A percentile compares a stretch with the other conserved stretches of the same genome.
Conservation (phyloP, 371 early-diverging fungal genomes). For the Umbelopsis sp. region DNA sequence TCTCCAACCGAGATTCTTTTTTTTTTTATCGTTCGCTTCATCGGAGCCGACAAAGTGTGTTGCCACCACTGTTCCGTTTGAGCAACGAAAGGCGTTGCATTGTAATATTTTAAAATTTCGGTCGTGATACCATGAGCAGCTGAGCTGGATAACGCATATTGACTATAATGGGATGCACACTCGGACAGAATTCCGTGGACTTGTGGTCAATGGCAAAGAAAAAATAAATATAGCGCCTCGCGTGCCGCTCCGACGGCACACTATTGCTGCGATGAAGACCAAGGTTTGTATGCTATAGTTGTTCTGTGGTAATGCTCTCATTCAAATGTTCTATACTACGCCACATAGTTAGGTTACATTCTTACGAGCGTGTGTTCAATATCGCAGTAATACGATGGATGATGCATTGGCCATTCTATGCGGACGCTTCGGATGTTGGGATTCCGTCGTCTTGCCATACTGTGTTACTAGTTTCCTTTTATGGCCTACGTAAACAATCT, state of each 20-base stretch:
- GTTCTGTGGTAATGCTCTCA: background rate
- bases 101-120: background rate
- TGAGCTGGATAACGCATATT: background rate
- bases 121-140: background rate
- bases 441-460: background rate
- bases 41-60: background rate
- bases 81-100: background rate
- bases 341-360: background rate
- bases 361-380: background rate
- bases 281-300: background rate
- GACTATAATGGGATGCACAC: background rate
- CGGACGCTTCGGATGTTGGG: slow-evolving; percentile 5
- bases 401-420: slow-evolving; percentile 5
- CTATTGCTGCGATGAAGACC: background rate
- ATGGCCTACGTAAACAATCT: slow-evolving; percentile 8
- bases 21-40: background rate
- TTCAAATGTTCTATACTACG: background rate
- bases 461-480: slow-evolving; percentile 2
- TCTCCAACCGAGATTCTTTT: too few species aligned
- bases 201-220: background rate
- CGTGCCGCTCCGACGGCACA: too few species aligned
- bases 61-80: background rate
- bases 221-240: background rate
- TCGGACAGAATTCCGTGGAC: background rate
- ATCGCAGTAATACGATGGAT: background rate